Base-by-base conservation (phyloP, 176 grass and related monocot species). In the Triticum dicoccoides region DNA sequence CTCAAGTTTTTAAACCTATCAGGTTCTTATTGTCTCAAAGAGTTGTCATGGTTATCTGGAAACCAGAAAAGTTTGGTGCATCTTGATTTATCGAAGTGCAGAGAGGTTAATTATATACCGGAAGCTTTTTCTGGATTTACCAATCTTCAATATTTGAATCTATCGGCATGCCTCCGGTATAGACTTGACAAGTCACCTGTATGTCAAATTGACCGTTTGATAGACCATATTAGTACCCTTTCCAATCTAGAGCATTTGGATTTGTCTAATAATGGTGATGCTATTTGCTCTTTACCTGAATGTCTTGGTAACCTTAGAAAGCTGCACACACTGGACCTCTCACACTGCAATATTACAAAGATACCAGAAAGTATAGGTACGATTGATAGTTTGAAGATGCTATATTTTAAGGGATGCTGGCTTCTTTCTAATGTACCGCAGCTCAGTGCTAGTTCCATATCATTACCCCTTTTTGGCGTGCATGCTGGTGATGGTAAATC, bases 1-100 rank as follows among this genome's bases (percentile, higher is more conserved):
- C 80, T 82, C 20, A 70, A 82, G 45, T 82, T 52, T 70, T 38
- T 82, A 56, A 20, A 56, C 80, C 30, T 82, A 23, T 82, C 80
- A 38, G 80, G 65, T 69, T 82, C 3, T 15, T 1, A 1, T 15
- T 1, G 5, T 1, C 18, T 82, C 3, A 14, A 14, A 69, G 66
- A 17, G 15, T 37, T 82, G 65, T 45, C 63, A 8, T 18, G 24
- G 14, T 82, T 21, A 69, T n/a, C 32, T 67, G 65, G 7, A 3
- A 67, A 34, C 17, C 65, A 38, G 2, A 70, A 11, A 11, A 20
- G 2, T 67, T 34, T 67, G 65, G 6, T 33, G 6, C 13, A 34
- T 9, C 64, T 67, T 67, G 65, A 67, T 67, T 82, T 69, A 67
- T 67, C 65, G 15, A 33, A 8, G 13, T 67, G 29, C 8, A 3